Percentiles rank a stretch among this genome's conserved stretches.
Conservation (phyloP, 2,329 filamentous ascomycete species). For the Hymenoscyphus salicellus region DNA sequence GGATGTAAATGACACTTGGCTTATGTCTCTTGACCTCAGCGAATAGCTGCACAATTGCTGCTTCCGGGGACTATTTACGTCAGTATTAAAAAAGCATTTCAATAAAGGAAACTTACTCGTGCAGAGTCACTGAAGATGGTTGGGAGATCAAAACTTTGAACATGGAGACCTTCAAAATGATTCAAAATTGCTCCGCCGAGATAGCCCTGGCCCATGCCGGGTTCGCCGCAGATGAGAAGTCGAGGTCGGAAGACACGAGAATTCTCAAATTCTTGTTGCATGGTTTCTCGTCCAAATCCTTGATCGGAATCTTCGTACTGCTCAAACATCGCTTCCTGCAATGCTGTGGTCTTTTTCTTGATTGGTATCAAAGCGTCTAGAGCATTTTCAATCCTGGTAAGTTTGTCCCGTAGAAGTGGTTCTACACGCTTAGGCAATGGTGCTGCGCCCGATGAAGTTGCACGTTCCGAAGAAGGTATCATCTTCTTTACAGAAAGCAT, state of each 20-base stretch:
- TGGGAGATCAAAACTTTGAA: slow-evolving; percentile 90
- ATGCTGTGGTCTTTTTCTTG: slow-evolving; percentile 79
- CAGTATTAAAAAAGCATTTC: slow-evolving; percentile 9
- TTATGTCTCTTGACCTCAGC: slow-evolving; percentile 91
- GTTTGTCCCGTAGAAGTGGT: slow-evolving; percentile 72
- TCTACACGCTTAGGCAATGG: slow-evolving; percentile 77
- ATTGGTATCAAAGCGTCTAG: slow-evolving; percentile 77
- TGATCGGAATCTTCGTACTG: slow-evolving; percentile 77
- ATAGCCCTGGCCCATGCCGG: slow-evolving; percentile 93
- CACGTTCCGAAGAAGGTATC: slow-evolving; percentile 89
- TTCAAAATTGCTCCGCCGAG: slow-evolving; percentile 81
- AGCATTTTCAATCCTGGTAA: slow-evolving; percentile 64
- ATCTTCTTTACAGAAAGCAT: slow-evolving; percentile 97
- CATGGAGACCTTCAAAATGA: slow-evolving; percentile 88
- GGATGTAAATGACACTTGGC: slow-evolving; percentile 92
- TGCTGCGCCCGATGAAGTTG: slow-evolving; percentile 77
- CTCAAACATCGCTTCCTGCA: slow-evolving; percentile 92
- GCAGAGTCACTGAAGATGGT: slow-evolving; percentile 80
- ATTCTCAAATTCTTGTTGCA: slow-evolving; percentile 76
- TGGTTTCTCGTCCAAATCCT: slow-evolving; percentile 79
- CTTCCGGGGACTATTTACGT: slow-evolving; percentile 51
- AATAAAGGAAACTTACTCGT: slow-evolving; percentile 50
- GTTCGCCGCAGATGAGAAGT: slow-evolving; percentile 74
- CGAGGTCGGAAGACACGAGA: slow-evolving; percentile 85
- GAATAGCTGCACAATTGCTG: slow-evolving; percentile 86